phyloP scores from a whole-genome alignment of 805 yeast genomes.

The Tetrapisispora arboricola region DNA sequence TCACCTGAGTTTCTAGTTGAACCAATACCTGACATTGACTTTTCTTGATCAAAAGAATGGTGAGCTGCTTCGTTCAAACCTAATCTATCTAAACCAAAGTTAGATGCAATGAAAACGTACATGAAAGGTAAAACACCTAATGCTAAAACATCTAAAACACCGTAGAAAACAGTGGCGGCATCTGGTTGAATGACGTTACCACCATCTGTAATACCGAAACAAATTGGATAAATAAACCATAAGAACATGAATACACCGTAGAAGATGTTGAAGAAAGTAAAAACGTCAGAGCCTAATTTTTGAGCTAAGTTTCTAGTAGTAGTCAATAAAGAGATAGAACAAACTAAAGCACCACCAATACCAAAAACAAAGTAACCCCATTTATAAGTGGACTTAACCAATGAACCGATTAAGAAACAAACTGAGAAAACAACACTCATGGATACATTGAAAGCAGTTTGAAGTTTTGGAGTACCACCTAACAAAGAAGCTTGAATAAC shows the following conservation, averaged over 20 bases:
- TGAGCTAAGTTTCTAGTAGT: conserved; percentile 18
- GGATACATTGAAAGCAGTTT: conserved; percentile 24
- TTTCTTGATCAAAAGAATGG: conserved; percentile 5
- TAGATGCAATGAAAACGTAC: conserved; percentile 15
- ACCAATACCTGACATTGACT: conserved; percentile 7
- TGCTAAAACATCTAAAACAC: conserved; percentile 42
- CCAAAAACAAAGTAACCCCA: conserved; percentile 44
- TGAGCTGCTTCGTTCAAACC: conserved; percentile 9
- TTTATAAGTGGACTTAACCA: conserved; percentile 37
- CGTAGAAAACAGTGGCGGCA: conserved; percentile 49
- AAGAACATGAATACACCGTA: conserved; percentile 23
- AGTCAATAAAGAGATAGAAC: conserved; percentile 17
- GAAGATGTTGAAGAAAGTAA: conserved; percentile 13
- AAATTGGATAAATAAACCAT: conserved; percentile 33
- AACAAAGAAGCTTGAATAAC: conserved; percentile 24
- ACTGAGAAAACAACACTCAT: conserved; percentile 34
- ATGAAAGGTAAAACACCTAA: conserved; percentile 28
- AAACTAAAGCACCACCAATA: conserved; percentile 15
- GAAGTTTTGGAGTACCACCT: conserved; percentile 20
- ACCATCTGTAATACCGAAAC: conserved; percentile 39
- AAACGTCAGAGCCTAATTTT: conserved; percentile 16
- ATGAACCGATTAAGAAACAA: conserved; percentile 35
- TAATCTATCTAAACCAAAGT: conserved; percentile 17
- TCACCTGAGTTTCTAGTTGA: conserved; percentile 38
- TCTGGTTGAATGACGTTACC: conserved; percentile 52